Evolutionary conservation across 225 moss, liverwort and hornwort species (phyloP).

Genomic region (Physcomitrium patens): DNA sequence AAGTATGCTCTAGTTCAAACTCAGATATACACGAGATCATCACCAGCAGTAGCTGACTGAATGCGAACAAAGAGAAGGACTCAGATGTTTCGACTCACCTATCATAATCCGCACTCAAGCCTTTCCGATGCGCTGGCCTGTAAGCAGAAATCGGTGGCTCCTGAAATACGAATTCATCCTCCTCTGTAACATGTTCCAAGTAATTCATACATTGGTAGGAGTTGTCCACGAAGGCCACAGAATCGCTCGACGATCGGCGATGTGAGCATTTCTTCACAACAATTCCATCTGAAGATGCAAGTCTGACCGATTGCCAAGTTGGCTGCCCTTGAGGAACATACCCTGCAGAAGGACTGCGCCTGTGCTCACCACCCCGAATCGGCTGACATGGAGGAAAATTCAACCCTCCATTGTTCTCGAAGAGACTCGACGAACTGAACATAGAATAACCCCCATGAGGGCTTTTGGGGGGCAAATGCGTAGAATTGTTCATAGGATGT

Average conservation of each 20-base stretch:
- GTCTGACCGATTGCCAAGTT: slow-evolving; percentile 74
- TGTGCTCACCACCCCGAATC: slow-evolving; percentile 62
- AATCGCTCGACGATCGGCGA: slow-evolving; percentile 92
- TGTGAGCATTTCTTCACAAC: slow-evolving; percentile 79
- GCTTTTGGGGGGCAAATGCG: slow-evolving; percentile 91
- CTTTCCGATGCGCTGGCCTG: slow-evolving; percentile 43
- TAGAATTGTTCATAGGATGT: slow-evolving; percentile 92
- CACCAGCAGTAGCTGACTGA: not conserved
- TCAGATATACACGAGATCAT: slow-evolving; percentile 9
- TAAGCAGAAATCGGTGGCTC: slow-evolving; percentile 26
- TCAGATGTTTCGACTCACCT: slow-evolving; percentile 32
- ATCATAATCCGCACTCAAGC: slow-evolving; percentile 43
- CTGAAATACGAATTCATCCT: slow-evolving; percentile 60
- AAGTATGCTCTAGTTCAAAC: slow-evolving; percentile 23
- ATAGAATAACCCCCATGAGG: slow-evolving; percentile 65
- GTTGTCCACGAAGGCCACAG: slow-evolving; percentile 80
- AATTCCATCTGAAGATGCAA: slow-evolving; percentile 65
- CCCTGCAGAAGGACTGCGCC: slow-evolving; percentile 83
- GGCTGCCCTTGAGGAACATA: slow-evolving; percentile 67
- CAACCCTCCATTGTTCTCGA: slow-evolving; percentile 45
- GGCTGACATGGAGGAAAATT: slow-evolving; percentile 50
- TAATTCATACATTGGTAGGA: slow-evolving; percentile 71
- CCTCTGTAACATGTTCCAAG: slow-evolving; percentile 80
- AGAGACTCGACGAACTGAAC: slow-evolving; percentile 71
- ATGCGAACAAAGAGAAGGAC: too few species aligned